Evolutionary conservation across 345 rosid genomes (phyloP).

Genomic region (Rhizophora apiculata): DNA sequence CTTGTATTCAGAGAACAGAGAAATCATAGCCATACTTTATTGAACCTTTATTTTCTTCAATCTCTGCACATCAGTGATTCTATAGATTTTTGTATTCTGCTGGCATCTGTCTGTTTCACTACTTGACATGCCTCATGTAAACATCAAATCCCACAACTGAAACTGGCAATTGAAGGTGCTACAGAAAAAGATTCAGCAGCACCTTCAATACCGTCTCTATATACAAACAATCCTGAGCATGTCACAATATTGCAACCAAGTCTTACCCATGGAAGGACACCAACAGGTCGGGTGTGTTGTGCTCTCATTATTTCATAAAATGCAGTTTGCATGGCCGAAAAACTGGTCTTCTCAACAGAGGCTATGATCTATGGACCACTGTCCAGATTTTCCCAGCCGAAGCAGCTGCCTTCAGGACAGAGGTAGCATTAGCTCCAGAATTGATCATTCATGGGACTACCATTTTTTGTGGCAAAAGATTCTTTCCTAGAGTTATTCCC

Average conservation of each 20-base stretch:
- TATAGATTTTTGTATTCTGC: conserved; percentile 75
- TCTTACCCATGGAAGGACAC: conserved; percentile 73
- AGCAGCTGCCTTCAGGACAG: conserved; percentile 58
- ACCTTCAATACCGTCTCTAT: conserved; percentile 87
- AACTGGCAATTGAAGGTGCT: conserved; percentile 80
- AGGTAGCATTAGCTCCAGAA: conserved; percentile 59
- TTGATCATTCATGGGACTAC: conserved; percentile 67
- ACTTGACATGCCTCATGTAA: conserved; percentile 63
- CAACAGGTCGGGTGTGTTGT: conserved; percentile 49
- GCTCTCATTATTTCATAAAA: conserved; percentile 90
- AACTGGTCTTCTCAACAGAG: conserved; percentile 83
- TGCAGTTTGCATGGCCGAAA: conserved; percentile 88
- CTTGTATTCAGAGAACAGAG: not conserved
- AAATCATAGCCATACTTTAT: conserved; percentile 16
- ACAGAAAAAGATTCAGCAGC: conserved; percentile 78
- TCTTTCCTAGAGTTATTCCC: conserved; percentile 54
- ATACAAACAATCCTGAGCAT: conserved; percentile 47
- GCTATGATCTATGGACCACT: conserved; percentile 68
- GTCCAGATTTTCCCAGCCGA: conserved; percentile 84
- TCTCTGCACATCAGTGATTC: conserved; percentile 54
- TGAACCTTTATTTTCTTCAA: conserved; percentile 56
- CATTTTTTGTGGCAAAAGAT: conserved; percentile 55
- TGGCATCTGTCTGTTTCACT: conserved; percentile 51
- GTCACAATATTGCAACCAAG: conserved; percentile 36
- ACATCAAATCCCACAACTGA: conserved; percentile 83